Evolutionary conservation across 2,329 filamentous ascomycete genomes (phyloP).

Genomic region (Chalara sp.): DNA sequence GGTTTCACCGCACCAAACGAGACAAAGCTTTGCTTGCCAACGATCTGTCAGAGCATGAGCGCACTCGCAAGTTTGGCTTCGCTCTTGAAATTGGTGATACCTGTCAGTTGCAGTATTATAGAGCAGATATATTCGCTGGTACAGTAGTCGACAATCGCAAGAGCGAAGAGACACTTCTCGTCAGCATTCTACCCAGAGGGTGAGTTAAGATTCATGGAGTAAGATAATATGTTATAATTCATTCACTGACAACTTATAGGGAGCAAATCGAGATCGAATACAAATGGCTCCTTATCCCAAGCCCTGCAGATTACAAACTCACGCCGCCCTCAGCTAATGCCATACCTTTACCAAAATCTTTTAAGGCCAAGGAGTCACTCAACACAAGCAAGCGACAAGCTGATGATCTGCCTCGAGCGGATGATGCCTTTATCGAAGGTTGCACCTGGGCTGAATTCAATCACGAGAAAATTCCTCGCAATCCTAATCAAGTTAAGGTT

Average conservation of each 20-base stretch:
- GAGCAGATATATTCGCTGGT: constrained; percentile 85
- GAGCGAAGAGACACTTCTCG: constrained; percentile 67
- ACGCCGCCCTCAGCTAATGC: constrained; percentile 70
- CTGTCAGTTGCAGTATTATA: constrained; percentile 79
- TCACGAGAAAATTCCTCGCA: constrained; percentile 47
- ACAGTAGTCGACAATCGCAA: constrained; percentile 76
- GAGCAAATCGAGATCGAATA: constrained; percentile 74
- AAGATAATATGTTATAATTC: constrained; percentile 6
- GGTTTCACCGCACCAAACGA: constrained; percentile 86
- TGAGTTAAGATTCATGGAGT: constrained; percentile 39
- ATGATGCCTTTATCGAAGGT: constrained; percentile 60
- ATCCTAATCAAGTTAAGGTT: constrained; percentile 58
- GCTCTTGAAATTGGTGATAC: constrained; percentile 66
- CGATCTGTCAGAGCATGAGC: constrained; percentile 61
- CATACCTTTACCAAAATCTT: constrained; percentile 60
- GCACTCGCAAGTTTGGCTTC: constrained; percentile 61
- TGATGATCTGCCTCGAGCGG: constrained; percentile 56
- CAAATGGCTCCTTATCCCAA: constrained; percentile 74
- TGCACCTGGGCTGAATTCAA: constrained; percentile 78
- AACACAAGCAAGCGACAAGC: constrained; percentile 55
- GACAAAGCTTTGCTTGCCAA: constrained; percentile 67
- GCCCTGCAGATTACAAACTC: constrained; percentile 62
- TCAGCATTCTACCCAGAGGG: constrained; percentile 82
- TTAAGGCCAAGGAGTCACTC: constrained; percentile 58
- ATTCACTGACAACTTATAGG: constrained; percentile 42